Percentiles rank a stretch among this genome's conserved stretches.
These are phyloP conservation scores for Acacia crassicarpa DNA, from an alignment of 306 rosid genomes.

Conservation along the genomic window DNA sequence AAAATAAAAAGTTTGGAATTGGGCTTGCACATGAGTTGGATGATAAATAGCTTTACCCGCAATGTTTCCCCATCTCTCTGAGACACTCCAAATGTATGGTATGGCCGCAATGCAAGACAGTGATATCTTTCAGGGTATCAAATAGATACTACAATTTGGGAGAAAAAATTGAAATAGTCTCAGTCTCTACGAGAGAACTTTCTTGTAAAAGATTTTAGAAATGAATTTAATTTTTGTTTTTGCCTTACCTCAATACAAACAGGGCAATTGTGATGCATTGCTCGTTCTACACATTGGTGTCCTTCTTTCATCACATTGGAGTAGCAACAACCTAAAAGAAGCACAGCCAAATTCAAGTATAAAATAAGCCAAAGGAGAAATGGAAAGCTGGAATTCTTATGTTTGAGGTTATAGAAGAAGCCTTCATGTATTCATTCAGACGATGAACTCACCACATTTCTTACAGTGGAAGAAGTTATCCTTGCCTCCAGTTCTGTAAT, in stretches of 20 bases:
- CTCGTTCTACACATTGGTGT: slow-evolving; percentile 74
- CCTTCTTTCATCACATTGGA: slow-evolving; percentile 58
- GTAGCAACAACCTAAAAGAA: slow-evolving; percentile 73
- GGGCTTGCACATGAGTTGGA: neutral
- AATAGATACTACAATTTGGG: slow-evolving; percentile 63
- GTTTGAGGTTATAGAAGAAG: neutral
- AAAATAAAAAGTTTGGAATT: no score
- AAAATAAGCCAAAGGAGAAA: slow-evolving; percentile 2
- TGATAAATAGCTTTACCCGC: slow-evolving; percentile 46
- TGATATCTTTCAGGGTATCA: slow-evolving; percentile 62
- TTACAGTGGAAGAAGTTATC: slow-evolving; percentile 84
- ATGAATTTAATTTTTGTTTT: neutral
- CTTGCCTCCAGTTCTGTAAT: slow-evolving; percentile 74
- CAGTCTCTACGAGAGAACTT: slow-evolving; percentile 7
- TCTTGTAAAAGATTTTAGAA: neutral
- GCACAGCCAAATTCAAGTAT: neutral
- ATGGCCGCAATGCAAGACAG: slow-evolving; percentile 84
- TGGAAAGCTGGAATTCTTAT: neutral
- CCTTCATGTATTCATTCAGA: neutral
- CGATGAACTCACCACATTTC: slow-evolving; percentile 61
- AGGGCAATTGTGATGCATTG: slow-evolving; percentile 88
- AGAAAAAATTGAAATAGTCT: neutral
- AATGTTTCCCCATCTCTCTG: slow-evolving; percentile 72
- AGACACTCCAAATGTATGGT: slow-evolving; percentile 84
- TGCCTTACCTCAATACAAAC: slow-evolving; percentile 78